Base-by-base conservation (phyloP, 192 early-diverging fungal genomes). In the Coemansia sp. region DNA sequence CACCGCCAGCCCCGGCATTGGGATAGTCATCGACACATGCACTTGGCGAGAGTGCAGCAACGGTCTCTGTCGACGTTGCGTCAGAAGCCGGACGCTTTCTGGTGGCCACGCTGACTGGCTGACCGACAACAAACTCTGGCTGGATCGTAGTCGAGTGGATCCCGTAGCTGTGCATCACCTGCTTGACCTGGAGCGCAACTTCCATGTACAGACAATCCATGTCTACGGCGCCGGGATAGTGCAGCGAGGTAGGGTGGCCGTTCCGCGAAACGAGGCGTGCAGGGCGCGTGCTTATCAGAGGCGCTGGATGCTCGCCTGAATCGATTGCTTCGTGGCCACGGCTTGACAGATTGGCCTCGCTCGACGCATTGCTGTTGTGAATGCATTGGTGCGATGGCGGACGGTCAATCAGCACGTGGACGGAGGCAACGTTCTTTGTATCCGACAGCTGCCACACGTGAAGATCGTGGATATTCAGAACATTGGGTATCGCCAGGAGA, bases 381-480 rank as follows among this genome's bases (percentile, higher is more conserved):
- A 83, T 77, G 61, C 80, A 83, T 57, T 71, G 56, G 53, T 83
- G 72, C 17, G 56, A 65, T 14, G 76, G 65, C 41, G 85, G 86
- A 13, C 84, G 85, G 16, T 77, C 71, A 11, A 94, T 76, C 16
- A 88, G 72, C 2, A 95, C 86, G 72, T 98, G 95, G n/a, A 94
- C 87, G 1, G 90, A 92, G 0, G 90, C 91, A 39, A 96, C 85
- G 60, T 85, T 85, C 67, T 95, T 93, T 61, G 86, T 90, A 59
- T 94, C 91, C 37, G 90, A 92, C 67, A 97, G 76, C 74, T 93
- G 89, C 94, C 94, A 98, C 32, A 98, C 90, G 71, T 98, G 95
- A 19, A 98, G 67, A 64, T 98, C 95, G 67, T 98, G 95, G 49
- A 96, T 83, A 12, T 87, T 90, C 2, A 90, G 43, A 5, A 97